A percentile compares a stretch with the other conserved stretches of the same genome.
Conservation (phyloP, 2,329 filamentous ascomycete species). For the Colletotrichum phormii region DNA sequence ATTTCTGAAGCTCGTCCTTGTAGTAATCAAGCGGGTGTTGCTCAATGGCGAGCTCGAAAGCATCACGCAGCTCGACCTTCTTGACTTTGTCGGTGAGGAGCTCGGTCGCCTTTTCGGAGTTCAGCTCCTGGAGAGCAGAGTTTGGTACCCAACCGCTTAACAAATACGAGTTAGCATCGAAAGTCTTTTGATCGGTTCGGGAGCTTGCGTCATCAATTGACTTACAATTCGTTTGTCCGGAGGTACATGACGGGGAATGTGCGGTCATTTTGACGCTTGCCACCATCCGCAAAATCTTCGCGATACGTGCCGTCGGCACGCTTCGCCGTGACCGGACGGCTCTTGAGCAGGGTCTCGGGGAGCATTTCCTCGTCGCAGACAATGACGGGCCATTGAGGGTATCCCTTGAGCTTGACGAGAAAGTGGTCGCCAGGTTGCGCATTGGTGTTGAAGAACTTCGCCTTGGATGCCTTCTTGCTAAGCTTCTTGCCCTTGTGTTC, state of each 20-base stretch:
- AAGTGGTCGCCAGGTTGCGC: slow-evolving; percentile 93
- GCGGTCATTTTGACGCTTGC: slow-evolving; percentile 85
- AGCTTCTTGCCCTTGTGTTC: slow-evolving; percentile 82
- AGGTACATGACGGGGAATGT: slow-evolving; percentile 97
- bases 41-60: slow-evolving; percentile 84
- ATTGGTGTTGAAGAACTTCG: slow-evolving; percentile 77
- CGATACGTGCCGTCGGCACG: slow-evolving; percentile 87
- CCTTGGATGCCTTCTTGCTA: slow-evolving; percentile 86
- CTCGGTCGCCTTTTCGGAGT: slow-evolving; percentile 76
- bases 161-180: slow-evolving; percentile 11
- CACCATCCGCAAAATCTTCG: slow-evolving; percentile 87
- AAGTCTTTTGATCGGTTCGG: not conserved
- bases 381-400: slow-evolving; percentile 93
- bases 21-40: slow-evolving; percentile 83
- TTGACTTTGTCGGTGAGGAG: slow-evolving; percentile 80
- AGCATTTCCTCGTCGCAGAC: slow-evolving; percentile 96
- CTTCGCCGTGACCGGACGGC: slow-evolving; percentile 85
- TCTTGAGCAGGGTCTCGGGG: slow-evolving; percentile 79
- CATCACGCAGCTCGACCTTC: slow-evolving; percentile 78
- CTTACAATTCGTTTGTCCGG: slow-evolving; percentile 96
- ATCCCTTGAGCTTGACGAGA: slow-evolving; percentile 93
- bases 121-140: slow-evolving; percentile 81
- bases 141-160: slow-evolving; percentile 91
- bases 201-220: slow-evolving; percentile 41
- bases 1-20: slow-evolving; percentile 81